Evolutionary conservation across 2,329 filamentous ascomycete genomes (phyloP).

Genomic region (Apiospora saccharicola): DNA sequence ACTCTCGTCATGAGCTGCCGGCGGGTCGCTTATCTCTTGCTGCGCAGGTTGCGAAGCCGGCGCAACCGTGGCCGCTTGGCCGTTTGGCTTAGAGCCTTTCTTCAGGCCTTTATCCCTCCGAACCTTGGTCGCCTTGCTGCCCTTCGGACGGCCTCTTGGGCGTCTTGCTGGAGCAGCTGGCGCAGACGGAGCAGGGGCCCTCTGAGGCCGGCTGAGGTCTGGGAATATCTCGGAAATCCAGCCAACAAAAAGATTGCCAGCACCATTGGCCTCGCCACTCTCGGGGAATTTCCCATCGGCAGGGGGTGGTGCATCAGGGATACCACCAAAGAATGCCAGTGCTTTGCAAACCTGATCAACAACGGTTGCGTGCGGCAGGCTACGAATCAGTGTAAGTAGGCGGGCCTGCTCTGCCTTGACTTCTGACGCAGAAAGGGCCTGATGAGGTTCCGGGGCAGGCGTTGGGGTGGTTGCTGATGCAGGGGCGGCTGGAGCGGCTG

Average conservation of each 20-base stretch:
- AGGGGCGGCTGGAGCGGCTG: conserved; percentile 25
- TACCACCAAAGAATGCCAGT: conserved; percentile 68
- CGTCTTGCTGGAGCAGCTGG: conserved; percentile 46
- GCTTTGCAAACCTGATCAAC: conserved; percentile 70
- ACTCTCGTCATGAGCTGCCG: conserved; percentile 46
- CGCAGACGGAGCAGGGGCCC: conserved; percentile 31
- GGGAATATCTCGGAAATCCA: conserved; percentile 72
- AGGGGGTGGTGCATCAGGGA: conserved; percentile 61
- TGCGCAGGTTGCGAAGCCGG: conserved; percentile 31
- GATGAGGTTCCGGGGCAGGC: conserved; percentile 25
- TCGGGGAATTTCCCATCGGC: conserved; percentile 60
- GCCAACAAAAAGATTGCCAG: conserved; percentile 64
- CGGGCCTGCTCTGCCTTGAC: conserved; percentile 67
- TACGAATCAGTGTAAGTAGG: conserved; percentile 63
- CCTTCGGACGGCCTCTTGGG: conserved; percentile 62
- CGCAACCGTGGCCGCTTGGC: conserved; percentile 35
- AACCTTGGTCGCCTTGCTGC: conserved; percentile 58
- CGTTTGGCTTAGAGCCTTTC: conserved; percentile 47
- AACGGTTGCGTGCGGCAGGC: conserved; percentile 61
- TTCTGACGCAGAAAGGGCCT: conserved; percentile 52
- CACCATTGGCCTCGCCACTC: conserved; percentile 63
- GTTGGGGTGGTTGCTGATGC: conserved; percentile 21
- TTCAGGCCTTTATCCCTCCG: conserved; percentile 60
- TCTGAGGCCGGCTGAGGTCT: conserved; percentile 43
- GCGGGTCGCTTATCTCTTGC: conserved; percentile 30